phyloP scores from a whole-genome alignment of 306 rosid species.

The Cotoneaster glaucophyllus region DNA sequence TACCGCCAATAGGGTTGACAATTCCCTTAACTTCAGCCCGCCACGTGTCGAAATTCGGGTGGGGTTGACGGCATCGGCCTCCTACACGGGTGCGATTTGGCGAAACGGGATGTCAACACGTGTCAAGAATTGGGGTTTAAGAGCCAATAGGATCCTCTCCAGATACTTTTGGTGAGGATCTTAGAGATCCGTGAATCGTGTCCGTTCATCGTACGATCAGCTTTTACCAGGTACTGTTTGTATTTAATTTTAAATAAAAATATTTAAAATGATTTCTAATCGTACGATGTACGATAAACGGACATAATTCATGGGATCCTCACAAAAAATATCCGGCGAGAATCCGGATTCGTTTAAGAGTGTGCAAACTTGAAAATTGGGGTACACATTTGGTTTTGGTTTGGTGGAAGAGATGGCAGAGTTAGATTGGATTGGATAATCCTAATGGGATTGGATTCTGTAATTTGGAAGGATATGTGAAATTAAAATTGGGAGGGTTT shows the following conservation, averaged over 20 bases:
- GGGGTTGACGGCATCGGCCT: slow-evolving; percentile 21
- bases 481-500: background rate
- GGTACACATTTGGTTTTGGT: slow-evolving; percentile 12
- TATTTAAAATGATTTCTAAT: too few species aligned
- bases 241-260: too few species aligned
- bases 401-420: slow-evolving; percentile 18
- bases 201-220: too few species aligned
- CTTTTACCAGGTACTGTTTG: too few species aligned
- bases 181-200: too few species aligned
- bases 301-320: too few species aligned
- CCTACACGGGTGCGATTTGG: slow-evolving; percentile 12
- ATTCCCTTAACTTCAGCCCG: slow-evolving; percentile 24
- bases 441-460: slow-evolving; percentile 27
- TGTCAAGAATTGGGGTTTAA: slow-evolving; percentile 14
- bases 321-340: too few species aligned
- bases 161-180: too few species aligned
- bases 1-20: slow-evolving; percentile 35
- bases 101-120: slow-evolving; percentile 27
- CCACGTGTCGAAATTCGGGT: slow-evolving; percentile 42
- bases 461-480: slow-evolving; percentile 20
- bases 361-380: slow-evolving; percentile 1
- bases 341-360: background rate
- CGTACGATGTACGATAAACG: too few species aligned
- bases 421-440: slow-evolving; percentile 17
- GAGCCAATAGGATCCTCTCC: background rate